Conservation (phyloP, 441 rosid species). For the Oxalis stricta region DNA sequence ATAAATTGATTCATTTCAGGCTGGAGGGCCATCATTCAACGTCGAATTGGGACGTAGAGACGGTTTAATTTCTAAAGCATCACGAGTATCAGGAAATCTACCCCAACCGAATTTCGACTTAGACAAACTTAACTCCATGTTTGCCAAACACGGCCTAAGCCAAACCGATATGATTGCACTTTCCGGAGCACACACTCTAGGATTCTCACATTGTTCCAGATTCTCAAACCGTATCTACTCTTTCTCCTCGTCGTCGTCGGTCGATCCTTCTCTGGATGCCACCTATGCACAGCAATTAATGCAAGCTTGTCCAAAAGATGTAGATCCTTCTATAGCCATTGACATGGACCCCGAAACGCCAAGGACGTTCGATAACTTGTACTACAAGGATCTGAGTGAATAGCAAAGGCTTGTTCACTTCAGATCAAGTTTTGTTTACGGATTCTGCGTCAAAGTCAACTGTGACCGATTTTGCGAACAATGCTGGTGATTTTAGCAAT, state of each 20-base stretch:
- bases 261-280: conserved; percentile 54
- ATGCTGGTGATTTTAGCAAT: conserved; percentile 26
- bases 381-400: conserved; percentile 53
- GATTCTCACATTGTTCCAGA: conserved; percentile 71
- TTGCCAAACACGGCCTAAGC: conserved; percentile 39
- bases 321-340: conserved; percentile 36
- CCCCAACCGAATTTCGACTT: conserved; percentile 51
- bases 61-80: conserved; percentile 42
- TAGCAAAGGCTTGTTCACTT: conserved; percentile 58
- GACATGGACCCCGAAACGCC: conserved; percentile 45
- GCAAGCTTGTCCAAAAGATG: conserved; percentile 32
- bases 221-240: conserved; percentile 51
- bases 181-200: conserved; percentile 79
- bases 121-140: conserved; percentile 28
- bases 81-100: conserved; percentile 45
- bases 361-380: conserved; percentile 40
- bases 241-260: conserved; percentile 32
- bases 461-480: conserved; percentile 45
- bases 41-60: conserved; percentile 78
- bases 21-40: conserved; percentile 56
- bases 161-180: conserved; percentile 73
- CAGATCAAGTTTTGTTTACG: conserved; percentile 55
- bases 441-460: conserved; percentile 34
- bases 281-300: conserved; percentile 40
- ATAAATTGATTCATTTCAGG: too few species aligned